Base-by-base conservation (phyloP, 495 filamentous ascomycete genomes). In the Penicillium canescens region DNA sequence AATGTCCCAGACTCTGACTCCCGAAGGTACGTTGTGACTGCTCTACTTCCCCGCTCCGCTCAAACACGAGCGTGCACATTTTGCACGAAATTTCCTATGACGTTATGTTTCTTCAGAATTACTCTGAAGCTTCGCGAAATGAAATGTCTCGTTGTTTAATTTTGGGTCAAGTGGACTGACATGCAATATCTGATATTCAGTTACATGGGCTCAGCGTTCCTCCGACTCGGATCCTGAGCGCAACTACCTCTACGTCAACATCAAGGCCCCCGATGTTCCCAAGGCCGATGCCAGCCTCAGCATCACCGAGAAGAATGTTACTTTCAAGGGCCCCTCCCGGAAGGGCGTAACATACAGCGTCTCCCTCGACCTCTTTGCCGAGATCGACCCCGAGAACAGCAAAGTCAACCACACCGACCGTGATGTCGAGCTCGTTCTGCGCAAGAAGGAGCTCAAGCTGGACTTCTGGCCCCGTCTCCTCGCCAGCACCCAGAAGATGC, bases 181-280 rank as follows among this genome's bases (percentile, higher is more conserved):
- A 8, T 36, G 49, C 9, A 31, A 47, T 33, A 13, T 46, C 44
- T 28, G 33, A 36, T 36, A 37, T 42, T 44, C 64, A 98, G 94
- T 98, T 61, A 86, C 89, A 76, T 98, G 94, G 94, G 93, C 94
- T 28, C 94, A 98, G 78, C 93, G 94, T 79, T 97, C 94, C 40
- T 92, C 86, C 70, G 76, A 67, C 54, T 74, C 78, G 55, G 95
- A 98, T 18, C 66, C 85, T 35, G 83, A 85, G 67, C 93, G 91
- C 75, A 98, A 98, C 77, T 86, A 89, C 78, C 78, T 98, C 78
- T 94, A 89, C 78, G 85, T 98, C 46, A 95, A 89, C 67, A 87
- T 98, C 77, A 82, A 83, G 62, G 88, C 89, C 33, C 78, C 91
- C 56, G 93, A 98, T 70, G 86, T 96, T 31, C 71, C 84, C 44